phyloP scores from a whole-genome alignment of 768 basidiomycete species.

The Crassisporium funariophilum region DNA sequence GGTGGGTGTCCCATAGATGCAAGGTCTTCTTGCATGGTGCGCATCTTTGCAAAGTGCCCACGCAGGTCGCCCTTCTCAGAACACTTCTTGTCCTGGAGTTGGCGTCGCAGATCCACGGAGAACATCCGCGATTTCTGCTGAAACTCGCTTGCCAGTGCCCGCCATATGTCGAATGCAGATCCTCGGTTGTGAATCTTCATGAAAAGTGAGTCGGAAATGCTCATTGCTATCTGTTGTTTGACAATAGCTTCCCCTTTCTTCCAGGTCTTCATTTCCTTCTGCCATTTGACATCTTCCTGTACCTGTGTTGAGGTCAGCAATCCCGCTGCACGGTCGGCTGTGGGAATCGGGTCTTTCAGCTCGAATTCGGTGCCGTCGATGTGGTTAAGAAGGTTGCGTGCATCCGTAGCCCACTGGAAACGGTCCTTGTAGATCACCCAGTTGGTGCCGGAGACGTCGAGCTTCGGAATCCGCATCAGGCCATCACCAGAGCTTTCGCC shows the following conservation, averaged over 20 bases:
- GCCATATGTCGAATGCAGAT: conserved; percentile 17
- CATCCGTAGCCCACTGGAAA: background rate
- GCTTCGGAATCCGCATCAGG: background rate
- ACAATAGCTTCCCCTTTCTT: conserved; percentile 14
- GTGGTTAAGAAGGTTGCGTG: background rate
- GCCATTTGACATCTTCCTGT: conserved; percentile 7
- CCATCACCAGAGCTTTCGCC: background rate
- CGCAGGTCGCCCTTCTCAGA: conserved; percentile 17
- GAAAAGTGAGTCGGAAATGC: conserved; percentile 19
- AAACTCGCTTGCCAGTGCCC: conserved; percentile 3
- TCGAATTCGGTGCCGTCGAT: background rate
- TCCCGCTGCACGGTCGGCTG: background rate
- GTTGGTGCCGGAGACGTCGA: background rate
- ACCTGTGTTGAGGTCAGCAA: background rate
- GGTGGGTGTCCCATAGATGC: conserved; percentile 14
- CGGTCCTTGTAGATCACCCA: background rate
- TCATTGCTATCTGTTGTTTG: conserved; percentile 18
- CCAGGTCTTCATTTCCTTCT: conserved; percentile 21
- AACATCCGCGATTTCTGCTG: conserved; percentile 15
- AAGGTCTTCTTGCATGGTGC: conserved; percentile 16
- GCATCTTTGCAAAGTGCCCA: conserved; percentile 18
- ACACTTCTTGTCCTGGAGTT: conserved; percentile 14
- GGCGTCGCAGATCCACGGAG: conserved; percentile 13
- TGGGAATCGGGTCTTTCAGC: background rate
- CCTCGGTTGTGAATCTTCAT: conserved; percentile 12